Evolutionary conservation across 345 rosid species (phyloP).

Genomic region (Nephelium lappaceum): DNA sequence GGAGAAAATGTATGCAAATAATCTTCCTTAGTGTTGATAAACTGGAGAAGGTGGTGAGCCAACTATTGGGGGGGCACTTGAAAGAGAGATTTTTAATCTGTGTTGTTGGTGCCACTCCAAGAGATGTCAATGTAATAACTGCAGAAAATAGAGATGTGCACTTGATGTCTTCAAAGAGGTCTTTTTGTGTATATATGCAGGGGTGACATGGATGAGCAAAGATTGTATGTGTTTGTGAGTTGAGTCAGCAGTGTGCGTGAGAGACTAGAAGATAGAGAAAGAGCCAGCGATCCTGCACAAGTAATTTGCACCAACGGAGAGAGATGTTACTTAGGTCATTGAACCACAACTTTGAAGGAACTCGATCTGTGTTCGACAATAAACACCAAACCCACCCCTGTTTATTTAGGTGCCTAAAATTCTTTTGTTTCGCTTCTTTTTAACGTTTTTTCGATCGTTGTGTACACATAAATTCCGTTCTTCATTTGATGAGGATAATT

Average conservation of each 20-base stretch:
- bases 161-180: background rate
- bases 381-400: background rate
- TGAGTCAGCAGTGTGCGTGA: background rate
- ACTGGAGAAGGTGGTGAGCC: background rate
- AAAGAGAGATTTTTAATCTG: slow-evolving; percentile 1
- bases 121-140: slow-evolving; percentile 6
- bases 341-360: background rate
- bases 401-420: slow-evolving; percentile 7
- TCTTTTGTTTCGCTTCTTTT: background rate
- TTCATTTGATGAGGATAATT: background rate
- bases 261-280: background rate
- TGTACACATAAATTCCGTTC: background rate
- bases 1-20: slow-evolving; percentile 22
- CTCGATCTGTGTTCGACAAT: background rate
- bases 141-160: background rate
- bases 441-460: background rate
- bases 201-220: background rate
- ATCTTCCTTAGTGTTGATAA: slow-evolving; percentile 11
- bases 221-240: background rate
- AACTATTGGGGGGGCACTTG: background rate
- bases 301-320: background rate
- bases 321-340: background rate
- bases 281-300: background rate
- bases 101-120: slow-evolving; percentile 2
- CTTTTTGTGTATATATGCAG: background rate